These are phyloP conservation scores for Tylopilus sp. DNA, from an alignment of 768 basidiomycete species.

Conservation along the genomic window DNA sequence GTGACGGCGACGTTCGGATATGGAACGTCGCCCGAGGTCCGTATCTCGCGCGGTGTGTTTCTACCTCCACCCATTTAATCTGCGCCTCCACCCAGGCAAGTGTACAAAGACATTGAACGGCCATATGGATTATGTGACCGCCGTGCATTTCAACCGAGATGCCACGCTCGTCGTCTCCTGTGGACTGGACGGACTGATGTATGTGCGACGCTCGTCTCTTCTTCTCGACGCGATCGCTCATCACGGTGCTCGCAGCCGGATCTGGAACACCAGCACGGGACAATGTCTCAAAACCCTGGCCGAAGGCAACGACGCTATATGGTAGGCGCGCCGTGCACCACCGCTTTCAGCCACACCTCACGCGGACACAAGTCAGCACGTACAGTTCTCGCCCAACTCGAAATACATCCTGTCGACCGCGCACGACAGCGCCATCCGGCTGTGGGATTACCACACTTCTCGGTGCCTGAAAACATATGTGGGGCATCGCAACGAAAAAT, in stretches of 20 bases:
- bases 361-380: constrained; percentile 66
- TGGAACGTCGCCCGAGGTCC: constrained; percentile 86
- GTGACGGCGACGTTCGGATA: constrained; percentile 88
- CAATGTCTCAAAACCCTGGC: constrained; percentile 96
- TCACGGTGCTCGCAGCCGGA: constrained; percentile 55
- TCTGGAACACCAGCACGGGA: constrained; percentile 91
- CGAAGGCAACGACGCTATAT: constrained; percentile 83
- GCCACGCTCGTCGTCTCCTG: constrained; percentile 90
- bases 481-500: constrained; percentile 80
- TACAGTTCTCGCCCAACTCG: constrained; percentile 93
- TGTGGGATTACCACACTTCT: constrained; percentile 94
- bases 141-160: constrained; percentile 91
- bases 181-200: constrained; percentile 93
- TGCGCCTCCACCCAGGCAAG: constrained; percentile 51
- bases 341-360: not conserved
- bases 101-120: constrained; percentile 86
- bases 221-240: not conserved
- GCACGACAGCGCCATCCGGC: constrained; percentile 86
- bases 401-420: constrained; percentile 93
- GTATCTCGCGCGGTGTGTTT: not conserved
- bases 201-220: constrained; percentile 2
- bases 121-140: constrained; percentile 92
- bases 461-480: constrained; percentile 88
- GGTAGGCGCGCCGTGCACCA: constrained; percentile 38
- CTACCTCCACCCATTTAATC: not conserved